These are phyloP conservation scores for Amborella trichopoda DNA, from an alignment of 164 flowering plant species.

Conservation along the genomic window DNA sequence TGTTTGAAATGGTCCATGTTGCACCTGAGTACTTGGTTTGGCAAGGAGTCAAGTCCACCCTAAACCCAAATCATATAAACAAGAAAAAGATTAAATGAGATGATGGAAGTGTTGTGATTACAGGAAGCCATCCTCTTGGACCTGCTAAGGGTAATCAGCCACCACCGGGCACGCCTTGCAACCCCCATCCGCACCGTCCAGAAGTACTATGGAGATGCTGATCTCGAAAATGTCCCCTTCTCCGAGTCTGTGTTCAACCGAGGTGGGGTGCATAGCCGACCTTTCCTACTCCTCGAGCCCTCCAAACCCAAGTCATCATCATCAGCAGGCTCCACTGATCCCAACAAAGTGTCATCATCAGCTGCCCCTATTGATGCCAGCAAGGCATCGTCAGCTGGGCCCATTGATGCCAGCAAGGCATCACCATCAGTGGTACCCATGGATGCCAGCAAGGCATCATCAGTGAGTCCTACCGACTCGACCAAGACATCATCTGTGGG, in stretches of 20 bases:
- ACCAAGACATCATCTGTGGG: no score
- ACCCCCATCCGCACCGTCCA: conserved; percentile 93
- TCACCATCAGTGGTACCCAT: no score
- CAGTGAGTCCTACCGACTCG: no score
- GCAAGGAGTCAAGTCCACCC: no score
- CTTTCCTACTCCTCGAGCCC: conserved; percentile 57
- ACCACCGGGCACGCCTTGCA: conserved; percentile 91
- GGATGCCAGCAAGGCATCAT: conserved; percentile 6
- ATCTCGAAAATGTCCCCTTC: conserved; percentile 52
- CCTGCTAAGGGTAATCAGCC: conserved; percentile 90
- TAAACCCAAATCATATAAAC: no score
- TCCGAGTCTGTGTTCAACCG: conserved; percentile 30
- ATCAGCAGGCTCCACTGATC: no score
- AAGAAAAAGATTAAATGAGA: no score
- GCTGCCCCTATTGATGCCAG: no score
- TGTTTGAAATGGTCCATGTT: no score
- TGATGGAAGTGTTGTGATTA: conserved; percentile 12
- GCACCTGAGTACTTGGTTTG: no score
- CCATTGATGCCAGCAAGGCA: no score
- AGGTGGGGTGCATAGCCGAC: conserved; percentile 39
- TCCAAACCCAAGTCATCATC: conserved; percentile 13
- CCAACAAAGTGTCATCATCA: no score
- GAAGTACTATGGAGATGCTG: conserved; percentile 61
- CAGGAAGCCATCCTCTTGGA: conserved; percentile 93
- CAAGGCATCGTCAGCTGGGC: conserved; percentile 7